Base-by-base conservation (phyloP, 164 flowering plant genomes). In the Kalanchoe fedtschenkoi region DNA sequence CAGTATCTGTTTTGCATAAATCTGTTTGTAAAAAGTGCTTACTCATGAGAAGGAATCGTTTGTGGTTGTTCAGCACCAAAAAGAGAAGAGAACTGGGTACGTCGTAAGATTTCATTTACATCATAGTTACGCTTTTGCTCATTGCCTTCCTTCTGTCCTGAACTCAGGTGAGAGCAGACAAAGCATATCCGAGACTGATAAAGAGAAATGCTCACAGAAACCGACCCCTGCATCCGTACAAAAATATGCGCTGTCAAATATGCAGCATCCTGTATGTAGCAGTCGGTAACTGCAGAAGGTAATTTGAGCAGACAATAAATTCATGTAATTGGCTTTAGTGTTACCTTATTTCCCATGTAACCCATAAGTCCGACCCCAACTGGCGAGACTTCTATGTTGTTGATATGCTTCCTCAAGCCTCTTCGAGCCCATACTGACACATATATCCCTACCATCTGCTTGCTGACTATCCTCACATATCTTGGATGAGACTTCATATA, bases 291-390 rank as follows among this genome's bases (percentile, higher is more conserved):
- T 37, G 39, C 39, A 5, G 39, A 37, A 0, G 39, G 32, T 51
- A 51, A 24, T 4, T 26, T 3, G 2, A 26, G 29, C 26, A 10
- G 2, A 9, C n/a, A n/a, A 30, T 9, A 47, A 22, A 47, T 47
- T 51, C 24, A 29, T 51, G 56, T 24, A 24, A 51, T 26, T 51
- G 26, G 32, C 32, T 15, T 51, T 24, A 24, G 33, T 33, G 7
- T 8, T 77, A 93, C 99, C 92, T 95, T 95, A 77, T 95, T 95
- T 68, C 99, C 97, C 96, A 95, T 85, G 81, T 91, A 95, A 56
- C 99, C 99, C 99, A 95, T 91, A 16, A 91, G 75, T 16, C 99
- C 99, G 70, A 91, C 81, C 60, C 99, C 99, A 68, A 95, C 97
- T 21, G 91, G 91, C 42, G 87, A 88, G 59, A 95, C 97, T 75